Evolutionary conservation across 2,329 filamentous ascomycete species (phyloP), one percentile per base, ranked within the genome.

Genomic region (Botrytis fragariae): DNA sequence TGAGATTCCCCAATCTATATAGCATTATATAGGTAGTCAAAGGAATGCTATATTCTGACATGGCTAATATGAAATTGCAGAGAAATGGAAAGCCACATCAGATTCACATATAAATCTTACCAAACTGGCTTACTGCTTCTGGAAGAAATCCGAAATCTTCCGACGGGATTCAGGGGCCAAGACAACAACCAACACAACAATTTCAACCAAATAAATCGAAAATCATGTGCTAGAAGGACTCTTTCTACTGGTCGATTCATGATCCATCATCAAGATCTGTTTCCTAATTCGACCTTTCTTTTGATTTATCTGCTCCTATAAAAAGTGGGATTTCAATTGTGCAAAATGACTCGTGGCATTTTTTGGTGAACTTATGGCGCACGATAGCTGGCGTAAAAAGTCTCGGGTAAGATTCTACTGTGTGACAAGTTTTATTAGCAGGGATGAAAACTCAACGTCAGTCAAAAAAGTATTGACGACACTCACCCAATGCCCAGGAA

Each of bases 321-420:
- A 72, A 57, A 59, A 59, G 70, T 72, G 70, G 60, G 54, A 59
- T 44, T 39, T 32, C 16, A 37, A 65, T 7, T 35, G 44, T 65
- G 20, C 45, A 29, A 72, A 72, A 67, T 72, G 61, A 72, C 37
- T 72, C 60, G 61, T 72, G 45, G 45, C 61, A 67, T 45, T 71
- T 29, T 45, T 71, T 71, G 57, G 12, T 45, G 68, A 25, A 69
- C 29, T 29, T 48, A 63, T 37, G 29, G 29, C 29, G 42, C 42
- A 65, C 42, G 12, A 44, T 48, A 65, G 32, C n/a, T 32, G 44
- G 54, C 51, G 67, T 39, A 29, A 35, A 18, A 29, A 70, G 68
- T 62, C 29, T 70, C 54, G 69, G 54, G 69, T 39, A 71, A 51
- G 42, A 45, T 18, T 61, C 39, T n/a, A 44, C 25, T 29, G 25